A percentile compares a stretch with the other conserved stretches of the same genome.
phyloP scores from a whole-genome alignment of 2,329 filamentous ascomycete genomes.

The Stagonosporopsis tanaceti region DNA sequence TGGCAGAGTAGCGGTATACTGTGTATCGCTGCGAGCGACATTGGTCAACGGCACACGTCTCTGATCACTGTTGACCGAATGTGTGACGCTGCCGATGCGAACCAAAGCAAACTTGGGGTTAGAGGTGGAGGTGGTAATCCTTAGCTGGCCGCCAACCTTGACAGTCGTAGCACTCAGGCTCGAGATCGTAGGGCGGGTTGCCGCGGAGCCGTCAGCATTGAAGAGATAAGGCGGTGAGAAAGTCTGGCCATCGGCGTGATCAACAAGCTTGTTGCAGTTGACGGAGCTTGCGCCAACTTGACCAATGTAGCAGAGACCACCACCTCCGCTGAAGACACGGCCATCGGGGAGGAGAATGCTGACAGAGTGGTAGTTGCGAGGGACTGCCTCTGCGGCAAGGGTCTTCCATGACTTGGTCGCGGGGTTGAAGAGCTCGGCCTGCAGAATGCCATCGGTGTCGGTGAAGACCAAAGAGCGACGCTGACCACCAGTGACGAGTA shows the following conservation, averaged over 20 bases:
- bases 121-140: conserved; percentile 13
- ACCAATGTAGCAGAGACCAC: conserved; percentile 35
- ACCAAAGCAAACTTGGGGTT: conserved; percentile 27
- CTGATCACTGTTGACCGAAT: conserved; percentile 42
- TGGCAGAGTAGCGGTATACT: conserved; percentile 29
- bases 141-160: conserved; percentile 31
- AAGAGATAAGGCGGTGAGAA: conserved; percentile 42
- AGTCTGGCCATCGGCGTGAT: conserved; percentile 38
- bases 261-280: conserved; percentile 39
- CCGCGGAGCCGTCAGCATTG: conserved; percentile 31
- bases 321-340: conserved; percentile 35
- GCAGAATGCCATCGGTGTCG: conserved; percentile 31
- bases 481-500: conserved; percentile 39
- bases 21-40: conserved; percentile 13
- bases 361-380: conserved; percentile 38
- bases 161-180: conserved; percentile 24
- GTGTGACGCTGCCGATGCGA: conserved; percentile 39
- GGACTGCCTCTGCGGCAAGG: conserved; percentile 33
- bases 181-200: conserved; percentile 29
- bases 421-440: conserved; percentile 38
- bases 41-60: conserved; percentile 31
- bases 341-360: conserved; percentile 36
- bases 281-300: conserved; percentile 26
- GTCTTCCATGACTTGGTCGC: conserved; percentile 33
- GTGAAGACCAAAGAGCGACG: conserved; percentile 34